A percentile compares a stretch with the other conserved stretches of the same genome.
Evolutionary conservation across 768 basidiomycete genomes (phyloP).

Genomic region (Russula vinacea): DNA sequence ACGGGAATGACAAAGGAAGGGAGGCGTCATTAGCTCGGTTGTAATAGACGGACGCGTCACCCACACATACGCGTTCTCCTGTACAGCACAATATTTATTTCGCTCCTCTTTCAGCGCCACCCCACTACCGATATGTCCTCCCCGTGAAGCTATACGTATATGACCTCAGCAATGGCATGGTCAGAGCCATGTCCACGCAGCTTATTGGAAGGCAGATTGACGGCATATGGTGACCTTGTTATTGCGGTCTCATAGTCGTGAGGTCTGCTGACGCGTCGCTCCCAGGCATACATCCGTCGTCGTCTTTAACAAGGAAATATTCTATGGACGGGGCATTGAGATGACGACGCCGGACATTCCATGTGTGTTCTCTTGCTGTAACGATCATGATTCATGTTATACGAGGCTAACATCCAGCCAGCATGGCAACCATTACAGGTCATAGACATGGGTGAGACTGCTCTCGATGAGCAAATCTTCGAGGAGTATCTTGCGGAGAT

Average conservation of each 20-base stretch:
- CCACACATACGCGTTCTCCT: slow-evolving; percentile 8
- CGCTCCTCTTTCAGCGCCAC: neutral
- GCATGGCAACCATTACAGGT: slow-evolving; percentile 75
- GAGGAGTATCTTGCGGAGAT: slow-evolving; percentile 77
- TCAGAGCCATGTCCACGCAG: slow-evolving; percentile 70
- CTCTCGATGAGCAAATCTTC: slow-evolving; percentile 81
- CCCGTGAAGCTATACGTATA: slow-evolving; percentile 83
- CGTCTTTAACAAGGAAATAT: slow-evolving; percentile 79
- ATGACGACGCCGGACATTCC: slow-evolving; percentile 77
- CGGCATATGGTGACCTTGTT: slow-evolving; percentile 75
- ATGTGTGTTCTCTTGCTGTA: slow-evolving; percentile 49
- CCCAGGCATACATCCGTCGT: slow-evolving; percentile 91
- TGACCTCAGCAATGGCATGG: slow-evolving; percentile 87
- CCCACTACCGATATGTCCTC: slow-evolving; percentile 12
- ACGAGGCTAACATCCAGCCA: slow-evolving; percentile 33
- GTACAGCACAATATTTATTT: neutral
- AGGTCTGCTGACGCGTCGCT: slow-evolving; percentile 22
- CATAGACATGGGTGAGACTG: slow-evolving; percentile 74
- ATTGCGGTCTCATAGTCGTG: neutral
- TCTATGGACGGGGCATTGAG: slow-evolving; percentile 85
- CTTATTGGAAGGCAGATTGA: slow-evolving; percentile 88
- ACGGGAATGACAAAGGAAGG: slow-evolving; percentile 1
- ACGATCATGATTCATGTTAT: neutral
- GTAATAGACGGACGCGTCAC: slow-evolving; percentile 29
- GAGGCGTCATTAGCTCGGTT: slow-evolving; percentile 5